Percentiles rank a stretch among this genome's conserved stretches.
These are phyloP conservation scores for Oxyria digyna DNA, from an alignment of 148 eudicot genomes.

Conservation along the genomic window DNA sequence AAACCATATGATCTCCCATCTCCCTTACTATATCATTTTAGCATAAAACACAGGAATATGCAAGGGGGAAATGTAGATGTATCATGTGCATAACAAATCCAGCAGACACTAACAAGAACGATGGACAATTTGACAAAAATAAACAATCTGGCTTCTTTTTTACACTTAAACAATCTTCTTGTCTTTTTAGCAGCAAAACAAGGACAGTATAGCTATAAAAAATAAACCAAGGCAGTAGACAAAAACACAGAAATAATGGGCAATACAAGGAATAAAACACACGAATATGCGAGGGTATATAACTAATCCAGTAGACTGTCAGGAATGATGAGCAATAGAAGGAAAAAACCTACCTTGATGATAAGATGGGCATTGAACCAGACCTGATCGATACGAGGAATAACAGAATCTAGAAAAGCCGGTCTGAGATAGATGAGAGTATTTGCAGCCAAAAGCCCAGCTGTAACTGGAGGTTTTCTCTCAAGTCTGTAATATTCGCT, in stretches of 20 bases:
- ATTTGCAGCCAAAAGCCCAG: slow-evolving; percentile 35
- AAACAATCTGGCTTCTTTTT: too few relatives aligned
- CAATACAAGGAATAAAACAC: too few relatives aligned
- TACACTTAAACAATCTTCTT: too few relatives aligned
- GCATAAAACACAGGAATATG: neutral
- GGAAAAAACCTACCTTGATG: slow-evolving; percentile 21
- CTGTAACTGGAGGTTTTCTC: slow-evolving; percentile 40
- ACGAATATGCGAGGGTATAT: neutral
- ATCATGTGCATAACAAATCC: too few relatives aligned
- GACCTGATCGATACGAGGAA: slow-evolving; percentile 26
- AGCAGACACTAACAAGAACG: too few relatives aligned
- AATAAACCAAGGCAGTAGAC: too few relatives aligned
- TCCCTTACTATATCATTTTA: neutral
- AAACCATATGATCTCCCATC: neutral
- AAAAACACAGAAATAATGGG: too few relatives aligned
- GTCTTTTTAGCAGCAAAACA: too few relatives aligned
- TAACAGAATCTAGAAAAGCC: slow-evolving; percentile 24
- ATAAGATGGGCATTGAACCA: slow-evolving; percentile 33
- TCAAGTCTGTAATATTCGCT: slow-evolving; percentile 32
- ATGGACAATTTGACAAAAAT: too few relatives aligned
- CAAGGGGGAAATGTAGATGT: too few relatives aligned
- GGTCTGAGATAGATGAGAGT: slow-evolving; percentile 39
- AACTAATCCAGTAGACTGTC: neutral
- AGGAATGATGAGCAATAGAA: neutral
- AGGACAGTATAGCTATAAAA: too few relatives aligned